Evolutionary conservation across 805 yeast species (phyloP).

Genomic region (Saccharomycopsis fermentans): DNA sequence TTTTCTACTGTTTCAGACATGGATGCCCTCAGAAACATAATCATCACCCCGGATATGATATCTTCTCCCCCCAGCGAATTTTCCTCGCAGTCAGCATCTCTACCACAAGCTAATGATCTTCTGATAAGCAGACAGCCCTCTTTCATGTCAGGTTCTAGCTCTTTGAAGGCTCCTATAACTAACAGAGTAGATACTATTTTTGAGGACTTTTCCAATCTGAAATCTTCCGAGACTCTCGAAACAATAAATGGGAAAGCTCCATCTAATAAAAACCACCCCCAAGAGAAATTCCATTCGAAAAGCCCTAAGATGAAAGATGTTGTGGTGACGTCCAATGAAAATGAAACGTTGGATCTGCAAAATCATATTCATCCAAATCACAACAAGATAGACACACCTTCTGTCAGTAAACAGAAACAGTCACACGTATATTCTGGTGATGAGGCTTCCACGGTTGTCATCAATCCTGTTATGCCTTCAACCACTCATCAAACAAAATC

Average conservation of each 20-base stretch:
- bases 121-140: not conserved
- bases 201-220: not conserved
- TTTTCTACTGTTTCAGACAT: conserved; percentile 10
- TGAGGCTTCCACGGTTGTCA: not conserved
- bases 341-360: not conserved
- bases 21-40: conserved; percentile 17
- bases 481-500: not conserved
- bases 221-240: not conserved
- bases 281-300: not conserved
- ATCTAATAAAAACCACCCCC: no score
- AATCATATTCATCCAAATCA: not conserved
- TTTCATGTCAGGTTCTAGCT: not conserved
- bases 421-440: not conserved
- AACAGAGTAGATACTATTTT: not conserved
- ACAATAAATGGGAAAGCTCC: not conserved
- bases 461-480: not conserved
- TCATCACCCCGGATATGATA: conserved; percentile 16
- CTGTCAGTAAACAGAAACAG: not conserved
- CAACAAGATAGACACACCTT: not conserved
- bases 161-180: not conserved
- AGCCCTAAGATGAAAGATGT: not conserved
- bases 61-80: conserved; percentile 13
- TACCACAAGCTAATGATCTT: not conserved
- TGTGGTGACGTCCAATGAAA: not conserved
- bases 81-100: not conserved